Base-by-base conservation (phyloP, 768 basidiomycete species). In the Neoboletus magnificus region DNA sequence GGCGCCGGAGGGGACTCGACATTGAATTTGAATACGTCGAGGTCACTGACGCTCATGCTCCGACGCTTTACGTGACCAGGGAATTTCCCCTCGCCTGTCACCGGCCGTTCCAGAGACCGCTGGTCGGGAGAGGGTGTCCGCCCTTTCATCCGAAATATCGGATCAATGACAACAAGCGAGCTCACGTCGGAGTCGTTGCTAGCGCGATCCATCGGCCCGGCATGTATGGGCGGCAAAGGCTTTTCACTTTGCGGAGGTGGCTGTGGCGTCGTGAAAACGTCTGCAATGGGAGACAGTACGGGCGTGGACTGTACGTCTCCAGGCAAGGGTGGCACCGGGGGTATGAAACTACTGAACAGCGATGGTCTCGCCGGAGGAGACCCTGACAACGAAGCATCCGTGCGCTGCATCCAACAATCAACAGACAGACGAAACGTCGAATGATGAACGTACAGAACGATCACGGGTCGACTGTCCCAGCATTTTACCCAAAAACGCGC, bases 401-500 rank as follows among this genome's bases (percentile, higher is more conserved):
- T 82, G 74, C 82, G 83, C 84, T 86, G 54, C 40, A 58, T 45
- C 25, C 52, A 40, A 30, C 41, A n/a, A 41, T 69, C 61, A 61
- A 61, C 43, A 58, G 36, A 48, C 51, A 53, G 27, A 46, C 37
- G 52, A 51, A 27, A 55, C 2, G 33, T 20, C 9, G 23, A 58
- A 23, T 8, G 11, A 36, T 42, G 48, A 59, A 70, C 79, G 68
- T 71, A 90, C 88, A 51, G 84, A 84, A 71, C 86, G 82, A 68
- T 90, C 87, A 47, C 87, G 79, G 30, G 82, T 77, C 46, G 74
- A 77, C 62, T 85, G 81, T 4, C 89, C 88, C 37, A 86, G 72
- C 84, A 93, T 86, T 71, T 85, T 91, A 3, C 88, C 89, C 59
- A 87, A 76, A 66, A 93, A 85, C 44, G 87, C 87, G 63, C 81